Base-by-base conservation (phyloP, 352 stramenopile genomes). In the Elongisporangium undulatum region DNA sequence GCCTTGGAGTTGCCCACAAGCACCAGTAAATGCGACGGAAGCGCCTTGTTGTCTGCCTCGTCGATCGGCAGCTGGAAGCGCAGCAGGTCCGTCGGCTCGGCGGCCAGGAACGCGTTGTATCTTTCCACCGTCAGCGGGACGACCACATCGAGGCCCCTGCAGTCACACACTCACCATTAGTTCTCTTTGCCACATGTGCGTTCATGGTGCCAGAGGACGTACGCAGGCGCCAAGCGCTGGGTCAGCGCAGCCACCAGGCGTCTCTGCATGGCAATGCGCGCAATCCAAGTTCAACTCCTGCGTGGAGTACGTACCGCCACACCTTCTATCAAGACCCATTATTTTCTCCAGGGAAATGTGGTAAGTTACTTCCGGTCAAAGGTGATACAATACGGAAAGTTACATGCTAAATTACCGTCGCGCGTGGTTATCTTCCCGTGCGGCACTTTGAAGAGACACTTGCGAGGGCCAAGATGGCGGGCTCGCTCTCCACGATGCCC, bases 401-500 rank as follows among this genome's bases (percentile, higher is more conserved):
- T 13, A 6, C 29, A 13, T 41, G 8, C 8, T 41, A 41, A 34
- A 4, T 41, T 41, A 41, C 29, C 5, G 9, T 9, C 13, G 29
- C 5, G 9, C 13, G 29, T 41, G 29, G 29, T 41, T 15, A 41
- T 41, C 29, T 41, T 41, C 29, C 29, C 29, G 9, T 41, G 29
- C 29, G 24, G 24, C 24, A 34, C 24, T n/a, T 7, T 7, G 29
- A 41, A 41, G 29, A 41, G 29, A 41, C 29, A 41, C 29, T 41
- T 41, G 8, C 23, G 21, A 57, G 26, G 48, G 20, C 21, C 16
- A 2, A 23, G 45, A 89, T 89, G 77, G 70, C 69, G 50, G 82
- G 82, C 51, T 73, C 79, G 54, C 64, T 93, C 55, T 84, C 96
- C 69, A 87, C 85, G 49, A 97, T 97, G 89, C 92, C 90, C 39